Evolutionary conservation across 495 filamentous ascomycete genomes (phyloP).

Genomic region (Penicillium malachiteum): DNA sequence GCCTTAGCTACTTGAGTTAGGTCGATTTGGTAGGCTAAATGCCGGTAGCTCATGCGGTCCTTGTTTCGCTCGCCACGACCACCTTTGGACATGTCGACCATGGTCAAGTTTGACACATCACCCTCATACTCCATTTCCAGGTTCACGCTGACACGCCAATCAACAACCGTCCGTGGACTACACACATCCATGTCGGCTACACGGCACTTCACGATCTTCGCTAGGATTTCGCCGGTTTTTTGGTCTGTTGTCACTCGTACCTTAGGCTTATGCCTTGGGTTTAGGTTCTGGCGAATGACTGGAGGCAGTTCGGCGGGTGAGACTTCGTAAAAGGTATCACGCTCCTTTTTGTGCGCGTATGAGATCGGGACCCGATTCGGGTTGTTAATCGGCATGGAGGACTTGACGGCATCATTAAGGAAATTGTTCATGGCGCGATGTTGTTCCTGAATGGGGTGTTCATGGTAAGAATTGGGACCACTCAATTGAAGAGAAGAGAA

Average conservation of each 20-base stretch:
- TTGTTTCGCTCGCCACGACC: constrained; percentile 67
- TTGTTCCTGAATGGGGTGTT: constrained; percentile 54
- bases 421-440: constrained; percentile 76
- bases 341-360: constrained; percentile 77
- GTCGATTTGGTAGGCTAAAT: constrained; percentile 82
- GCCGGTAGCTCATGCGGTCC: constrained; percentile 84
- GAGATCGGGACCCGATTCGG: constrained; percentile 64
- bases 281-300: constrained; percentile 53
- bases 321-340: constrained; percentile 79
- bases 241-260: constrained; percentile 78
- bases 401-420: constrained; percentile 67
- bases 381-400: constrained; percentile 34
- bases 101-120: constrained; percentile 53
- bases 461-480: too few species aligned
- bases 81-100: constrained; percentile 30
- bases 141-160: constrained; percentile 87
- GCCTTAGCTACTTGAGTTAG: constrained; percentile 76
- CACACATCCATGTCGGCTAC: constrained; percentile 81
- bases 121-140: constrained; percentile 86
- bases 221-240: constrained; percentile 66
- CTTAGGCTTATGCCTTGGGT: constrained; percentile 59
- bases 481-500: too few species aligned
- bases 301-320: constrained; percentile 56
- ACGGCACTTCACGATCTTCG: constrained; percentile 84
- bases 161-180: constrained; percentile 68